Base-by-base conservation (phyloP, 306 rosid species). In the Chamaecrista fasciculata region DNA sequence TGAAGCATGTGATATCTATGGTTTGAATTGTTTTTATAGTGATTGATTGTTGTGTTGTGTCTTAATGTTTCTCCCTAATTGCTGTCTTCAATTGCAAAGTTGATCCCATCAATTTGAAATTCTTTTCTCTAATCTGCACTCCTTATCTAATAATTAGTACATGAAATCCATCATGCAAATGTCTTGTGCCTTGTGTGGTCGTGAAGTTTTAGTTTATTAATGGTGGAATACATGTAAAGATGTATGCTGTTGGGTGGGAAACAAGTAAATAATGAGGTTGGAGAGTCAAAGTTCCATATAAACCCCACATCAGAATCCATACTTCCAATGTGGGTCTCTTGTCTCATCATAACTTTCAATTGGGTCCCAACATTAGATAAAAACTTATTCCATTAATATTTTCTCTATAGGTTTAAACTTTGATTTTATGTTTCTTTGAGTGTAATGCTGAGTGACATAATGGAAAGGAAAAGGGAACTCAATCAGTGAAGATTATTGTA, bases 141-240 rank as follows among this genome's bases (percentile, higher is more conserved):
- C 29, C 25, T 50, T 19, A 16, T 72, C 70, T 21, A 73, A 64
- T 39, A 15, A n/a, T 43, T 15, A 69, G 50, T 28, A 9, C 31
- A n/a, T n/a, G n/a, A 20, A 48, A 48, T 18, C 29, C 31, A 49
- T 36, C 43, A 11, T 31, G 47, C 21, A n/a, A 49, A 42, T 43
- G 47, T 5, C 44, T 6, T 5, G 26, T 23, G 14, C 37, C 49
- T 37, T n/a, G n/a, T n/a, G n/a, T n/a, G n/a, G 36, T 53, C 53
- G 21, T 51, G 43, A 37, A 37, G 5, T 12, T 57, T 31, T 21
- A 57, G 42, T 28, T 7, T 18, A 28, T 29, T 57, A 29, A 29
- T 21, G 31, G 29, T 18, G 18, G 31, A 34, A 19, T 21, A 11
- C 31, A 20, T 2, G 37, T 15, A 24, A 42, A 40, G 58, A 4